Evolutionary conservation across 371 early-diverging fungal species (phyloP), one percentile per base, ranked within the genome.

Genomic region (Rhizopus sp.): DNA sequence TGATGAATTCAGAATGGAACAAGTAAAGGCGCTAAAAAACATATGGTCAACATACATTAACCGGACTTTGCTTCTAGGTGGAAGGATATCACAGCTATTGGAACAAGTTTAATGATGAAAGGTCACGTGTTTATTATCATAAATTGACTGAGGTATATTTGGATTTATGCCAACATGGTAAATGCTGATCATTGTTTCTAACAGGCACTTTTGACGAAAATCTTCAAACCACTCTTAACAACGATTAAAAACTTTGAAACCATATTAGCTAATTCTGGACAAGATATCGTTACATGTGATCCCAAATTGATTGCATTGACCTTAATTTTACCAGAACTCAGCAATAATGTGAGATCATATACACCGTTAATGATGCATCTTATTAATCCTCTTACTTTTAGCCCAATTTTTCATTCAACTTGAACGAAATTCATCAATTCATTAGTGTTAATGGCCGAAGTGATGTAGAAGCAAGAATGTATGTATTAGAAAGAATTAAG

Each of bases 151-250:
- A 29, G 12, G 61, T 60, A 57, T 53, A 46, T 47, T 42, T 37
- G 7, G 7, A 13, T 7, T 37, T 37, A 10, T 37, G 7, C 10
- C n/a, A 12, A 42, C 16, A 42, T 42, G 16, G 2, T 7, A 42
- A 17, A 13, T 17, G 7, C 44, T 7, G 7, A 10, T 13, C n/a
- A 42, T 1, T 80, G 16, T 86, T 81, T 54, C 72, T 88, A 40
- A 78, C 90, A 50, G 81, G 86, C 45, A 84, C 83, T 8, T 79
- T 91, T 23, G 87, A 93, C 58, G 64, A 91, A 60, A 86, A 92
- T 67, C 42, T 88, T 63, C 66, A 89, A 10, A 80, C 88, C 32
- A 85, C 91, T 75, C 61, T 72, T 15, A 87, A 92, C 59, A 68
- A 82, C 40, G 49, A 70, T 12, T 64, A 88, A 67, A 2, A 23